Percentiles rank a stretch among this genome's conserved stretches.
These are phyloP conservation scores for Pestalotiopsis sp. DNA, from an alignment of 2,329 filamentous ascomycete species.

Conservation along the genomic window DNA sequence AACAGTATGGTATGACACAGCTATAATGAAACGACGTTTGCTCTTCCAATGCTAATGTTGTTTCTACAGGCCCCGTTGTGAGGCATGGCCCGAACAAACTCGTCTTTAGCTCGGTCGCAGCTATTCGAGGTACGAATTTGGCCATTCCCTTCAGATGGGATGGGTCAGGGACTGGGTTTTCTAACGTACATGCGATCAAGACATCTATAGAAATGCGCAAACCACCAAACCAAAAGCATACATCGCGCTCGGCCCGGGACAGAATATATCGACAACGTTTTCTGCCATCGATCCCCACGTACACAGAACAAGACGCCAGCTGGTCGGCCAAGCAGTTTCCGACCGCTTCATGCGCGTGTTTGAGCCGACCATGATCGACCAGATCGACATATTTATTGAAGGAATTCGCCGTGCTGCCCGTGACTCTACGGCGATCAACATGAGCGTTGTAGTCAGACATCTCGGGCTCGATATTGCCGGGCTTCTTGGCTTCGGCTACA, in stretches of 20 bases:
- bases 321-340: constrained; percentile 19
- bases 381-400: constrained; percentile 21
- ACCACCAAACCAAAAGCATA: constrained; percentile 19
- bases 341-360: constrained; percentile 23
- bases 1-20: constrained; percentile 7
- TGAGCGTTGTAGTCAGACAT: constrained; percentile 18
- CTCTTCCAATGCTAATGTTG: background rate
- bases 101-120: constrained; percentile 21
- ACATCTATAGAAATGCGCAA: constrained; percentile 23
- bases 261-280: background rate
- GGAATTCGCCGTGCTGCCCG: background rate
- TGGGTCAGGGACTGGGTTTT: background rate
- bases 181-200: constrained; percentile 8
- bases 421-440: constrained; percentile 14
- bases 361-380: constrained; percentile 21
- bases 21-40: too few relatives aligned
- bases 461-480: constrained; percentile 21
- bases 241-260: background rate
- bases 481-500: constrained; percentile 21
- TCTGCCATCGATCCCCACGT: constrained; percentile 15
- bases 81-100: constrained; percentile 23
- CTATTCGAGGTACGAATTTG: constrained; percentile 12
- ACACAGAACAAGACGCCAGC: constrained; percentile 20
- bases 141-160: too few relatives aligned
- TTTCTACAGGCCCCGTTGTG: constrained; percentile 18